Evolutionary conservation across 331 rosid species (phyloP), one percentile per base, ranked within the genome.

Genomic region (Telfairia occidentalis): DNA sequence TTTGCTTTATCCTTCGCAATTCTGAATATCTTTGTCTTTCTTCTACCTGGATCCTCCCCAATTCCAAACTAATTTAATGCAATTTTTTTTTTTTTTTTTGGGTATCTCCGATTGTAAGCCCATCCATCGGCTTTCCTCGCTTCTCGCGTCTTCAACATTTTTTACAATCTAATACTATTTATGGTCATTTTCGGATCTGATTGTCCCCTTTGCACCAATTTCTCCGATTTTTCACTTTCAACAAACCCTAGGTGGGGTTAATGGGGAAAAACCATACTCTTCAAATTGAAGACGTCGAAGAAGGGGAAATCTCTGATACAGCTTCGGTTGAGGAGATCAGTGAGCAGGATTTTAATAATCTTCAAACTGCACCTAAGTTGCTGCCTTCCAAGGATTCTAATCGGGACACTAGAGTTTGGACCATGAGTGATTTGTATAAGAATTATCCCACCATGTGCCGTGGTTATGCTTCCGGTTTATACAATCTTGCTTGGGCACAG

Each of bases 231-330:
- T 85, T 78, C 67, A n/a, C n/a, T n/a, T n/a, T n/a, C 78, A 49
- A 61, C 82, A 40, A 58, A 54, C 74, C 75, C 80, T 74, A 73
- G 81, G 42, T 23, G 72, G 70, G 40, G 74, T 24, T 58, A 76
- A 86, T 94, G 96, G 92, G 83, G 54, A 86, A 78, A 81, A 85
- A 83, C n/a, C 87, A 74, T 7, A 73, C 67, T 52, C 35, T 15
- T 75, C 75, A 60, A 83, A 87, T 79, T 11, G 88, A 77, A 70
- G 99, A 85, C 80, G 99, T 88, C 5, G 99, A 95, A 78, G 99
- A 92, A 77, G 99, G 99, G 58, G 99, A 95, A 79, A 92, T 95
- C 85, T 89, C 97, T 9, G 97, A 92, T 78, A 70, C 97, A 64
- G 94, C 86, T 77, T 95, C 99, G 5, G 87, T 95, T 65, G 96